Evolutionary conservation across 2,329 filamentous ascomycete species (phyloP), one percentile per base, ranked within the genome.

Genomic region (Ceratocystis harringtonii): DNA sequence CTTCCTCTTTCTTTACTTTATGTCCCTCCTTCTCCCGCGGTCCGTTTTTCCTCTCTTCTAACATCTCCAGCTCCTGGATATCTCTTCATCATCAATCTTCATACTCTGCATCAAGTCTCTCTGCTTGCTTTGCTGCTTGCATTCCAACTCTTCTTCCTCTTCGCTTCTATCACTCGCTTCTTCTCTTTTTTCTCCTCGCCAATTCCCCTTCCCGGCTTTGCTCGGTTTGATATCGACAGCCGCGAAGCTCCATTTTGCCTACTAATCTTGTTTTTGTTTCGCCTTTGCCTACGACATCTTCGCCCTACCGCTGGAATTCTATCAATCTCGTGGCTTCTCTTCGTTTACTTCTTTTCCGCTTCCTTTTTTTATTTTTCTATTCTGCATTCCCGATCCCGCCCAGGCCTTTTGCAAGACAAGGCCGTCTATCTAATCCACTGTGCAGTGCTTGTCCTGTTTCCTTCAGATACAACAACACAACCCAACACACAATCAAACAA

Each of bases 161-260:
- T 57, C 45, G 22, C 65, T 36, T 62, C 25, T 63, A 58, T 58
- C 52, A 17, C 52, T 58, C 52, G 52, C 28, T 65, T 57, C n/a
- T 50, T 63, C 50, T 57, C n/a, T 43, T 28, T 58, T 57, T 58
- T 5, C 19, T 58, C 52, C 7, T 30, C 52, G 1, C 7, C 28
- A 17, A 15, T 32, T 25, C 52, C 52, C 28, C 22, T 60, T 66
- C 62, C 36, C 15, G 60, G 41, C 32, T 22, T 25, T 50, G 4
- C 41, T 66, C 65, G 65, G 44, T 66, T 66, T 66, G 65, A 66
- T 28, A 66, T 66, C 65, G 50, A 66, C 60, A 30, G 15, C 10
- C 50, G 36, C 36, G 36, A 43, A 30, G 5, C 32, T 58, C 25
- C 28, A 32, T 30, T 58, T 58, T 17, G 28, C 28, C 32, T 58